Conservation (phyloP, 331 rosid species). For the Quercus tomentella region DNA sequence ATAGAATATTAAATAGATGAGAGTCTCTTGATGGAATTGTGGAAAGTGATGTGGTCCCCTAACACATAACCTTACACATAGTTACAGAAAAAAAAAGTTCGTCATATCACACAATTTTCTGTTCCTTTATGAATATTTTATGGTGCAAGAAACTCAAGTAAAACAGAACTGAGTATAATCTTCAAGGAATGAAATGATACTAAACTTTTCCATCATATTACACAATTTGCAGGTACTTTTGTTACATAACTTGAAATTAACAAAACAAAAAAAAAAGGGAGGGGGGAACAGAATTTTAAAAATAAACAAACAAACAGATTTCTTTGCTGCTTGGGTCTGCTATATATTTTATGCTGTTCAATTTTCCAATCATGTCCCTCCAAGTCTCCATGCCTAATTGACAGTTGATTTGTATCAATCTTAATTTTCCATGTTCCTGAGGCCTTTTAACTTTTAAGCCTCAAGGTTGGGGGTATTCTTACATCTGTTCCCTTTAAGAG, state of each 20-base stretch:
- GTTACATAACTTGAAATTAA: neutral
- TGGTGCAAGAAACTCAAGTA: neutral
- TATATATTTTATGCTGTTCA: neutral
- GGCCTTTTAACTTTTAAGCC: neutral
- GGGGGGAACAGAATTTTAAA: neutral
- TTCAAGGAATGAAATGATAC: neutral
- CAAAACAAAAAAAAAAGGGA: neutral
- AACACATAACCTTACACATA: no score
- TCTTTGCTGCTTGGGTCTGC: neutral
- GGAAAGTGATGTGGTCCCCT: no score
- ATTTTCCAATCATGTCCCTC: neutral
- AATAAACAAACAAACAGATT: neutral
- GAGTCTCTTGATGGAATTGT: no score
- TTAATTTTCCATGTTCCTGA: neutral
- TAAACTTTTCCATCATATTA: neutral
- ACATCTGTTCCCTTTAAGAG: constrained; percentile 12
- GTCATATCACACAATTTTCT: no score
- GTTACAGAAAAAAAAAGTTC: no score
- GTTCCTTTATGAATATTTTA: no score
- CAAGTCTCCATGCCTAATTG: neutral
- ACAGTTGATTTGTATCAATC: neutral
- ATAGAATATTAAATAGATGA: no score
- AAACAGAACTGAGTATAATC: neutral
- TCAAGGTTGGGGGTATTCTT: neutral
- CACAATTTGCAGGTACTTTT: neutral